Evolutionary conservation across 257 asterid genomes (phyloP).

Genomic region (Verbascum thapsus): DNA sequence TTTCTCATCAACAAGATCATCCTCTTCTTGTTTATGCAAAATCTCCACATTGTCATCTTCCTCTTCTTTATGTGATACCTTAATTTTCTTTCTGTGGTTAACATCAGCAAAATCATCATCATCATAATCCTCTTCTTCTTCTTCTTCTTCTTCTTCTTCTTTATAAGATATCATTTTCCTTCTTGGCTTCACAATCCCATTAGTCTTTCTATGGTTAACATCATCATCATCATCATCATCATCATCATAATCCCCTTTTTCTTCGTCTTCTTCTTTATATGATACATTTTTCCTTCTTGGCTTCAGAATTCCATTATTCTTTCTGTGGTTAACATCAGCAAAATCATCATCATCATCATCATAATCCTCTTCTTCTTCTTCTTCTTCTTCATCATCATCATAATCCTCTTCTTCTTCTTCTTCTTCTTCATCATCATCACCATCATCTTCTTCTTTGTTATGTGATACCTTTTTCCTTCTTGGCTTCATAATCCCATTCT

Average conservation of each 20-base stretch:
- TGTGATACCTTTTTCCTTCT: slow-evolving; percentile 22
- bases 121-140: slow-evolving; percentile 36
- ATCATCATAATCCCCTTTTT: no score
- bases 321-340: no score
- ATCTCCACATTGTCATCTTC: no score
- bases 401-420: no score
- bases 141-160: slow-evolving; percentile 34
- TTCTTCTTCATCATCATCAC: slow-evolving; percentile 33
- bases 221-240: no score
- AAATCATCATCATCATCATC: no score
- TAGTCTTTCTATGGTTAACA: no score
- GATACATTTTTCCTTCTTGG: slow-evolving; percentile 26
- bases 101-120: slow-evolving; percentile 34
- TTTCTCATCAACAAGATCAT: slow-evolving; percentile 40
- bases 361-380: slow-evolving; percentile 39
- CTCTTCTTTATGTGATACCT: slow-evolving; percentile 19
- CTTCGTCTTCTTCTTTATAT: slow-evolving; percentile 29
- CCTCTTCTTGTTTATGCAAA: slow-evolving; percentile 3
- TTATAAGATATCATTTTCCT: no score
- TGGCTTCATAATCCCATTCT: slow-evolving; percentile 32
- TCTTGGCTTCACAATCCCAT: no score
- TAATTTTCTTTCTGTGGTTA: slow-evolving; percentile 29
- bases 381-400: no score
- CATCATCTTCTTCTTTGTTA: slow-evolving; percentile 39
- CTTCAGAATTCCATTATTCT: no score